Evolutionary conservation across 1,139 yeast species (phyloP).

Genomic region (Wickerhamomyces sp.): DNA sequence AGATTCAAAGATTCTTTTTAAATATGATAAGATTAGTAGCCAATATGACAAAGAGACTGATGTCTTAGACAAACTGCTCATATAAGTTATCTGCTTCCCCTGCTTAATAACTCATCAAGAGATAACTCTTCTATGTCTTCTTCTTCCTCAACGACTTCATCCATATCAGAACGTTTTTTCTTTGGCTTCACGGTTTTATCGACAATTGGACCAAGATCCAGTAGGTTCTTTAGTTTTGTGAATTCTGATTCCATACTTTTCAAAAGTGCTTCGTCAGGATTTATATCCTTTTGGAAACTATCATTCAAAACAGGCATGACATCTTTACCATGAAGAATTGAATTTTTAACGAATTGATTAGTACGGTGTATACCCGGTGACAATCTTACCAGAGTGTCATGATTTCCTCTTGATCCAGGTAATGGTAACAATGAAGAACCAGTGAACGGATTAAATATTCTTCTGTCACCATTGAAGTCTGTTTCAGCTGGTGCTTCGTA

Average conservation of each 20-base stretch:
- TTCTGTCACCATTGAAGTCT: constrained; percentile 19
- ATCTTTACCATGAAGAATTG: constrained; percentile 10
- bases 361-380: constrained; percentile 15
- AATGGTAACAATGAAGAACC: constrained; percentile 16
- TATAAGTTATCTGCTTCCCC: constrained; percentile 1
- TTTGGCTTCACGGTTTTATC: constrained; percentile 13
- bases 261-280: constrained; percentile 13
- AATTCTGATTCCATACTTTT: constrained; percentile 14
- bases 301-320: constrained; percentile 7
- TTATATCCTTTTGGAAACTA: constrained; percentile 12
- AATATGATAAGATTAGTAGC: not conserved
- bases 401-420: constrained; percentile 9
- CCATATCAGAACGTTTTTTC: constrained; percentile 5
- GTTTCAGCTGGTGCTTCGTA: constrained; percentile 13
- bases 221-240: constrained; percentile 15
- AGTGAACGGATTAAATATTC: constrained; percentile 26
- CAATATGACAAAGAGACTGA: not conserved
- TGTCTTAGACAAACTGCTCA: not conserved
- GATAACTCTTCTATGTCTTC: constrained; percentile 17
- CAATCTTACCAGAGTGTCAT: constrained; percentile 13
- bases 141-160: constrained; percentile 13
- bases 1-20: not conserved
- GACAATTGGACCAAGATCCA: constrained; percentile 16
- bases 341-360: constrained; percentile 13
- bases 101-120: constrained; percentile 17